A percentile compares a stretch with the other conserved stretches of the same genome.
phyloP scores from a whole-genome alignment of 169 alveolate genomes.

The Plasmodium gaboni region DNA sequence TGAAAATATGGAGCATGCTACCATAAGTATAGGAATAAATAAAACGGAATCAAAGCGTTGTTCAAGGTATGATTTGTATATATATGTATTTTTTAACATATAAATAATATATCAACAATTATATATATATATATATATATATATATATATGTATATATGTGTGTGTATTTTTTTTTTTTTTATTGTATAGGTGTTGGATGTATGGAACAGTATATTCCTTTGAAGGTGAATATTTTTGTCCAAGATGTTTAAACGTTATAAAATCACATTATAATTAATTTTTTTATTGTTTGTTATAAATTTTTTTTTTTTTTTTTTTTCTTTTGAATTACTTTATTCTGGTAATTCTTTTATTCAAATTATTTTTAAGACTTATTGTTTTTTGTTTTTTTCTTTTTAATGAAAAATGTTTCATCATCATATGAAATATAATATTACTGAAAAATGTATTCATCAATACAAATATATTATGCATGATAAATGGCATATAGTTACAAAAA shows the following conservation, averaged over 20 bases:
- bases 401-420: too few relatives aligned
- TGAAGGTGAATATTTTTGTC: constrained; percentile 60
- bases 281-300: neutral
- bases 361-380: too few relatives aligned
- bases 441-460: too few relatives aligned
- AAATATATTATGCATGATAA: too few relatives aligned
- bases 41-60: constrained; percentile 23
- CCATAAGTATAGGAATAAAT: constrained; percentile 39
- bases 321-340: neutral
- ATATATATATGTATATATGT: neutral
- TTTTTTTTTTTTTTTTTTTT: constrained; percentile 7
- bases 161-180: constrained; percentile 1
- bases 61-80: constrained; percentile 22
- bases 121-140: neutral
- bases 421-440: too few relatives aligned
- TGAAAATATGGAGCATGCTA: constrained; percentile 8
- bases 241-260: constrained; percentile 44
- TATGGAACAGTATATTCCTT: constrained; percentile 49
- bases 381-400: too few relatives aligned
- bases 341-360: too few relatives aligned
- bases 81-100: neutral
- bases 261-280: constrained; percentile 19
- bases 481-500: too few relatives aligned
- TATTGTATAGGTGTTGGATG: constrained; percentile 65
- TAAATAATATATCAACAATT: neutral